Base-by-base conservation (phyloP, 108 stramenopile genomes). In the Cyclotella distinguenda region DNA sequence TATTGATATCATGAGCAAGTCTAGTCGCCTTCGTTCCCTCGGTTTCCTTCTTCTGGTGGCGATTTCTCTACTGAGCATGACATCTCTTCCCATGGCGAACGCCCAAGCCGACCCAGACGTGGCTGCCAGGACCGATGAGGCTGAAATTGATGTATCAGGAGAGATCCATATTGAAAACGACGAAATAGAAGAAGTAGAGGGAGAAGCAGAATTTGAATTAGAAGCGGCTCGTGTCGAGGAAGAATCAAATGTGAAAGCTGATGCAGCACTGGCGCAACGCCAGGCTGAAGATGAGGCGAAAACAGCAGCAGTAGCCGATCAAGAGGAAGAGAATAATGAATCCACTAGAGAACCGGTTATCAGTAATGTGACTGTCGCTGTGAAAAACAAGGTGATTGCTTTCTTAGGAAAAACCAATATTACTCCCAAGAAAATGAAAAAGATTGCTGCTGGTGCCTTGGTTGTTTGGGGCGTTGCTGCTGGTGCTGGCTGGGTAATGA, bases 381-480 rank as follows among this genome's bases (percentile, higher is more conserved):
- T 46, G 11, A 64, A 60, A 46, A 27, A 48, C 10, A 77, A 80
- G 48, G 51, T 49, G 27, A 77, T 64, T 43, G 57, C 58, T 27
- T 55, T 78, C 48, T 42, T 66, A 19, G 71, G 47, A 28, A 61
- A 66, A 27, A 56, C 59, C 30, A 81, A 81, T 5, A 51, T 81
- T 46, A 53, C 58, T 43, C 75, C 79, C 6, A 57, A 70, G 44
- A 65, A 79, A 49, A 60, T 66, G 48, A 84, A 80, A 57, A 84
- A 84, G 58, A 61, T 84, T 44, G 83, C 83, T 54, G 79, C 76
- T 34, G 79, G 68, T 19, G 76, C 72, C 49, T 39, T 84, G 32
- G 83, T 76, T 23, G 61, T 78, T 32, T 84, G 83, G 83, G 83
- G 83, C 27, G 68, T 81, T 61, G 68, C 73, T 66, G 67, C 72